Percentiles rank a stretch among this genome's conserved stretches.
These are phyloP conservation scores for Diaporthe citrichinensis DNA, from an alignment of 2,329 filamentous ascomycete genomes.

Conservation along the genomic window DNA sequence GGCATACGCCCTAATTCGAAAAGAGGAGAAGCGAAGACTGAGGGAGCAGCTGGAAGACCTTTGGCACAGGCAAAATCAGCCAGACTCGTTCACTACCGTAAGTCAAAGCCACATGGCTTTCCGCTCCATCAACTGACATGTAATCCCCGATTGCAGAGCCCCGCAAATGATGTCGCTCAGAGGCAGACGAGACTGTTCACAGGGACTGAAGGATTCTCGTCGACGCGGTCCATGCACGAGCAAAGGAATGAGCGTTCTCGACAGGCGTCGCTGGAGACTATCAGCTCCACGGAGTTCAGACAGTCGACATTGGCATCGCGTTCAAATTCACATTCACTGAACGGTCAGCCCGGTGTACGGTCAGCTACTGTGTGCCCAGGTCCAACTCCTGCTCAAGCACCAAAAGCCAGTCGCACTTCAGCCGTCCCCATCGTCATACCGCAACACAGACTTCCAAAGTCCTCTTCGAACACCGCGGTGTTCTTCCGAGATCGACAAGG, in stretches of 20 bases:
- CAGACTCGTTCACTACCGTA: background rate
- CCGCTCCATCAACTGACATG: background rate
- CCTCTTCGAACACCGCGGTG: background rate
- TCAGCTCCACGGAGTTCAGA: background rate
- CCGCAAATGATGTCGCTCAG: background rate
- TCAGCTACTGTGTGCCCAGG: background rate
- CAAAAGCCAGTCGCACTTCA: background rate
- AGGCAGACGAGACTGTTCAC: background rate
- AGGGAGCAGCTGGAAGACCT: background rate
- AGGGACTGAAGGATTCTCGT: background rate
- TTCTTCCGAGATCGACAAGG: background rate
- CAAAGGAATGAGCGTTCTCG: background rate
- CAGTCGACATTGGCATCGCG: background rate
- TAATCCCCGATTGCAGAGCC: background rate
- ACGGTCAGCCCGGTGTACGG: background rate
- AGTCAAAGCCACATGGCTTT: background rate
- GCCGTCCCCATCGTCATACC: background rate
- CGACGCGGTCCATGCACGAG: background rate
- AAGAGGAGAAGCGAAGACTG: background rate
- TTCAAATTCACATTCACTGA: background rate
- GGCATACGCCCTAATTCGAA: background rate
- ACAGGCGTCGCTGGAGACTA: background rate
- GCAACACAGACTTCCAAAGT: background rate
- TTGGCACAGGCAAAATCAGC: background rate
- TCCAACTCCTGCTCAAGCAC: background rate